A percentile compares a stretch with the other conserved stretches of the same genome.
Evolutionary conservation across 352 stramenopile species (phyloP).

Genomic region (Phytophthora litchii): DNA sequence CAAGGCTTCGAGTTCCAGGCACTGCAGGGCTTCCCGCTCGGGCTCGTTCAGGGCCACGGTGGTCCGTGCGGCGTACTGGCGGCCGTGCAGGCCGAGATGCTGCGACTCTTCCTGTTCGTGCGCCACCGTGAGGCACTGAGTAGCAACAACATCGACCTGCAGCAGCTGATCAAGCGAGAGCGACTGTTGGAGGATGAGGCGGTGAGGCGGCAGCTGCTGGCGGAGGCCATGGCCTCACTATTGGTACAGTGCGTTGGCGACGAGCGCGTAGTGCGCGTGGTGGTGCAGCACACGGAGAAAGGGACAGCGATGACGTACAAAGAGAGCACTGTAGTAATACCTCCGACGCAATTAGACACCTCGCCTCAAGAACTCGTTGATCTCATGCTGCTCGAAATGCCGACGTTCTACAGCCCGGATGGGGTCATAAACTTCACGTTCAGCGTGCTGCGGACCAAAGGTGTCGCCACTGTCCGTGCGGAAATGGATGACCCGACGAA

Average conservation of each 20-base stretch:
- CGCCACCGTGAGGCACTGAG: constrained; percentile 14
- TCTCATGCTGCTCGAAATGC: constrained; percentile 27
- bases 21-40: constrained; percentile 48
- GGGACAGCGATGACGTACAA: constrained; percentile 9
- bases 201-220: constrained; percentile 26
- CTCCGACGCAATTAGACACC: not conserved
- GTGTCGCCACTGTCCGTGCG: constrained; percentile 41
- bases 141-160: constrained; percentile 5
- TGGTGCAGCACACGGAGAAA: constrained; percentile 22
- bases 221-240: constrained; percentile 40
- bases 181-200: constrained; percentile 16
- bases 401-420: constrained; percentile 33
- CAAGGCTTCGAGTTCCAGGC: constrained; percentile 61
- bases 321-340: constrained; percentile 17
- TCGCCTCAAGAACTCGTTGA: constrained; percentile 18
- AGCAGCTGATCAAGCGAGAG: constrained; percentile 18
- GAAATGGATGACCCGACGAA: constrained; percentile 81
- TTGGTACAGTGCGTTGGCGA: constrained; percentile 32
- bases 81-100: constrained; percentile 74
- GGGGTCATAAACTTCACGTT: constrained; percentile 80
- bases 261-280: constrained; percentile 29
- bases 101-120: constrained; percentile 63
- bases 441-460: constrained; percentile 69
- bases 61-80: constrained; percentile 86
- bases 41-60: constrained; percentile 74